Evolutionary conservation across 2,329 filamentous ascomycete genomes (phyloP), one percentile per base, ranked within the genome.

Genomic region (Ophiostoma ips): DNA sequence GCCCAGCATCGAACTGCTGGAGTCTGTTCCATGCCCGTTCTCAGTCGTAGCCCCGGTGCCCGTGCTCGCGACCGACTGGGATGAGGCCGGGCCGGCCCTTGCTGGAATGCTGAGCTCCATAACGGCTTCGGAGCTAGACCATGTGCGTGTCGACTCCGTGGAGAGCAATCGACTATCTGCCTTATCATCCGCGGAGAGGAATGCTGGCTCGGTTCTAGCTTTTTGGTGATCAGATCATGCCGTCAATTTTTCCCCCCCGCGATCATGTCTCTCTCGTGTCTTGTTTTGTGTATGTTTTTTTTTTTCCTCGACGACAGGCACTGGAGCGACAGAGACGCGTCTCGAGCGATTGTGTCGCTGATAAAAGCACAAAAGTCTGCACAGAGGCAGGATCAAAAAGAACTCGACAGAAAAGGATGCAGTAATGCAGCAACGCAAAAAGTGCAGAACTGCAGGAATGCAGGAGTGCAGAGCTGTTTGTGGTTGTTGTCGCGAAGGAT

Each of bases 31-130:
- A 43, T 13, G 24, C 21, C 21, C 38, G 21, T 24, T 24, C 5
- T n/a, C 40, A 5, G 9, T n/a, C 24, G 40, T 15, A 30, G 24
- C 19, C 19, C 24, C 24, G 7, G 40, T 5, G n/a, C 8, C 38
- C 12, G 21, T 19, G 12, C 21, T 41, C 9, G 11, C 36, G 45
- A 12, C 46, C 19, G 30, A 36, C 46, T 18, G 52, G 31, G 7
- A 38, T 19, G 31, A 16, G 31, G 41, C 43, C 12, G 34, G 10
- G 15, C 30, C 49, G 16, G 36, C 18, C 43, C 43, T 34, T 10
- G 36, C 30, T 10, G 21, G 46, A n/a, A 48, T 44, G 24, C 43
- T 46, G 36, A 35, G 36, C 35, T 49, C 50, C 50, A 49, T 49
- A 28, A 9, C 21, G 30, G 46, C 49, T 21, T 16, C 10, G 21